Conservation (phyloP, 208 protist species). For the Acanthamoeba castellanii region DNA sequence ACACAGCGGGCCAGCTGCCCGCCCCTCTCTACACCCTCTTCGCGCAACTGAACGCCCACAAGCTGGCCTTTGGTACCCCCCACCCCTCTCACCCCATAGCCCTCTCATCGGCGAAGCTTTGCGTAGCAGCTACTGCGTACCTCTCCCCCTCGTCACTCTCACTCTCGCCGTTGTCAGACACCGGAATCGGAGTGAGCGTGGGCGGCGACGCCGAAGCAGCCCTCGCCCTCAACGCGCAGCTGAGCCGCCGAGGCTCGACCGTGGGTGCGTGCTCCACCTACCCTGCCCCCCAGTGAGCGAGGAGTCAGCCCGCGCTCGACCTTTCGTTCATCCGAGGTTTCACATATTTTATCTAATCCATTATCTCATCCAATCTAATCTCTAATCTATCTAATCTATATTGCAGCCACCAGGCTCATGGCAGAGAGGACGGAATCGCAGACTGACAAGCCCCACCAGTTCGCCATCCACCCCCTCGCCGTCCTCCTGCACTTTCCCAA, state of each 20-base stretch:
- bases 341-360: neutral
- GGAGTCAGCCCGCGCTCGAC: neutral
- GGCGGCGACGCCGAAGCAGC: neutral
- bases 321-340: neutral
- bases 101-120: no score
- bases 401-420: neutral
- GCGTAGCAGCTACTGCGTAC: no score
- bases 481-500: neutral
- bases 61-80: neutral
- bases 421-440: neutral
- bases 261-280: neutral
- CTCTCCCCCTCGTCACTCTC: no score
- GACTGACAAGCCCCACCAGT: neutral
- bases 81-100: neutral
- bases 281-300: neutral
- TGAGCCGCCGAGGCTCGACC: neutral
- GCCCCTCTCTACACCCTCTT: neutral
- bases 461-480: neutral
- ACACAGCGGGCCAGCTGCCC: neutral
- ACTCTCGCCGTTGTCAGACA: neutral
- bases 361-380: no score
- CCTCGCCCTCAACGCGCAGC: neutral
- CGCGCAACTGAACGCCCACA: neutral
- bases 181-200: neutral
- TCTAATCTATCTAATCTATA: no score